phyloP scores from a whole-genome alignment of 257 asterid species.

The Avicennia marina region DNA sequence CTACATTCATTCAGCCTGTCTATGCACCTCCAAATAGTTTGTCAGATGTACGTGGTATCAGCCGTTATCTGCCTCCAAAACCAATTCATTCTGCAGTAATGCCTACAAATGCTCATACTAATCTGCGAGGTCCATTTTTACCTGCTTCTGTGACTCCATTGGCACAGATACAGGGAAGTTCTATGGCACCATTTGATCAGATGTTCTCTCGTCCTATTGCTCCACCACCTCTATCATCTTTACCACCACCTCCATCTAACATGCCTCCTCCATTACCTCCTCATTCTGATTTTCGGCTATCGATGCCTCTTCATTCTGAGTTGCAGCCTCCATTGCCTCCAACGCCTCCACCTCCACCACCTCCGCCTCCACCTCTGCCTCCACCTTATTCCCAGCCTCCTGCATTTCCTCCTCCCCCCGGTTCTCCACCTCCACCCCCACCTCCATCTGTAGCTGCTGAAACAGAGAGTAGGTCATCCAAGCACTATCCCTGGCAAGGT shows the following conservation, averaged over 20 bases:
- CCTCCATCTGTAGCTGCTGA: constrained; percentile 43
- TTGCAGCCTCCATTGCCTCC: constrained; percentile 46
- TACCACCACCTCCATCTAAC: constrained; percentile 45
- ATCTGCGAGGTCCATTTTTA: constrained; percentile 59
- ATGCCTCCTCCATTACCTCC: constrained; percentile 51
- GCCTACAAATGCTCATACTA: constrained; percentile 43
- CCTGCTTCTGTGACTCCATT: constrained; percentile 81
- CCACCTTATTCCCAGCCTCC: constrained; percentile 60
- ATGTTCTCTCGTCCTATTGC: constrained; percentile 50
- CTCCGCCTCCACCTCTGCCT: constrained; percentile 53
- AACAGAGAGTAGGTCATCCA: constrained; percentile 28
- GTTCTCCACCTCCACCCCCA: constrained; percentile 64
- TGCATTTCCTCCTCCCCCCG: constrained; percentile 58
- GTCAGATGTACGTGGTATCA: constrained; percentile 69
- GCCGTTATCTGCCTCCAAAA: constrained; percentile 42
- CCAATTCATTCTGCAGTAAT: constrained; percentile 39
- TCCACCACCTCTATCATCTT: constrained; percentile 58
- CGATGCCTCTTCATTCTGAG: constrained; percentile 37
- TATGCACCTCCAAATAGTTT: constrained; percentile 60
- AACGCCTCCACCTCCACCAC: constrained; percentile 58
- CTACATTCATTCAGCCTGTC: constrained; percentile 48
- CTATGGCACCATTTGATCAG: constrained; percentile 58
- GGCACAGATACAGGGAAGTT: constrained; percentile 51
- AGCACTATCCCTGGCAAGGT: constrained; percentile 70
- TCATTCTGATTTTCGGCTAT: constrained; percentile 44